Evolutionary conservation across 768 basidiomycete genomes (phyloP).

Genomic region (Amanita phalloides): DNA sequence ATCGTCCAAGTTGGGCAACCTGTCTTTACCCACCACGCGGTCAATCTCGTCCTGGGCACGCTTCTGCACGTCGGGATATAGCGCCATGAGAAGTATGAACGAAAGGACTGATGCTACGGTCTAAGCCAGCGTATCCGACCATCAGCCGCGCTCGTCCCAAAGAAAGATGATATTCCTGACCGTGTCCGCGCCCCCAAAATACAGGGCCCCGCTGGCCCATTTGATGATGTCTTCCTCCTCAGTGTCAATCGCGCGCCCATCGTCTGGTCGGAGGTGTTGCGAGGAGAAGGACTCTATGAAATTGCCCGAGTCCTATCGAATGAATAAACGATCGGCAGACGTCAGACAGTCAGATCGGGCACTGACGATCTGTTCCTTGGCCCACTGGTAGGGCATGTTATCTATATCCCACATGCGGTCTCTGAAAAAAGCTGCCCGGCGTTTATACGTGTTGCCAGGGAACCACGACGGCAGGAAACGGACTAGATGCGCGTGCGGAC

Average conservation of each 20-base stretch:
- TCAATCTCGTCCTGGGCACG: slow-evolving; percentile 25
- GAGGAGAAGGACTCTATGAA: slow-evolving; percentile 3
- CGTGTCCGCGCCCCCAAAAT: slow-evolving; percentile 29
- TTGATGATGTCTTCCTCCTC: slow-evolving; percentile 18
- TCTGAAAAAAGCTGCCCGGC: slow-evolving; percentile 11
- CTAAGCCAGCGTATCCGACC: slow-evolving; percentile 10
- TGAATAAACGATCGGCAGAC: not conserved
- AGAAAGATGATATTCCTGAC: slow-evolving; percentile 9
- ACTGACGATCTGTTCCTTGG: slow-evolving; percentile 20
- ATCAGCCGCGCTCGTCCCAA: not conserved
- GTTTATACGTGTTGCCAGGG: slow-evolving; percentile 31
- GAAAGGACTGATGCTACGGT: slow-evolving; percentile 23
- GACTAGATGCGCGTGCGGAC: slow-evolving; percentile 15
- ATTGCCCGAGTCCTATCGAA: not conserved
- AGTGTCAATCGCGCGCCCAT: slow-evolving; percentile 12
- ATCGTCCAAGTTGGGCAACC: slow-evolving; percentile 16
- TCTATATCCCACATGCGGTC: slow-evolving; percentile 13
- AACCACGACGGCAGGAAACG: slow-evolving; percentile 30
- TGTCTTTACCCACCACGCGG: slow-evolving; percentile 13
- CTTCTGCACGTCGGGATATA: slow-evolving; percentile 25
- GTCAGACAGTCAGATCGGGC: not conserved
- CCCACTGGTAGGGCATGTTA: slow-evolving; percentile 19
- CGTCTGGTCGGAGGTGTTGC: slow-evolving; percentile 10
- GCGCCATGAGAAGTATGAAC: slow-evolving; percentile 27
- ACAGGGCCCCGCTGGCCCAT: slow-evolving; percentile 19